Evolutionary conservation across 805 yeast genomes (phyloP).

Genomic region (Metschnikowia drakensbergensis): DNA sequence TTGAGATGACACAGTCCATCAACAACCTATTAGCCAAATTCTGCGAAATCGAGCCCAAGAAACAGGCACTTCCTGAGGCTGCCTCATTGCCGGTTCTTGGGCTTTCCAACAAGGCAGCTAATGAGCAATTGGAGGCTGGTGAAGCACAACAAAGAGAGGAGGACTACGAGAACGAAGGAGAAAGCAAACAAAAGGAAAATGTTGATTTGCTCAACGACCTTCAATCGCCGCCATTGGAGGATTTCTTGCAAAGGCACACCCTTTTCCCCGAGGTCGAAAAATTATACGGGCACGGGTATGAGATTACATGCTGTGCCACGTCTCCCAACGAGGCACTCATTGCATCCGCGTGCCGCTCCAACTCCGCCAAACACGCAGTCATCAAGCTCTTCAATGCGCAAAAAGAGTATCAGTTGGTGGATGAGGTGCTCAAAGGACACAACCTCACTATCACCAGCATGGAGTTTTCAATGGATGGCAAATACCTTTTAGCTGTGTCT

Average conservation of each 20-base stretch:
- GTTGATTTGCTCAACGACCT: conserved; percentile 48
- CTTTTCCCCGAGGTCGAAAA: conserved; percentile 95
- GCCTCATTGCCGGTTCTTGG: conserved; percentile 94
- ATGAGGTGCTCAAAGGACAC: conserved; percentile 57
- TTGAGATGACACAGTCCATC: conserved; percentile 81
- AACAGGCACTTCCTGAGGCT: conserved; percentile 57
- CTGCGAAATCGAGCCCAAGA: conserved; percentile 38
- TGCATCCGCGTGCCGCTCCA: conserved; percentile 92
- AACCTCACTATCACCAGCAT: conserved; percentile 81
- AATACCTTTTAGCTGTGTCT: conserved; percentile 68
- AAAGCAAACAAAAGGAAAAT: conserved; percentile 40
- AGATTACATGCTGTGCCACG: conserved; percentile 73
- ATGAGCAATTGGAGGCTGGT: conserved; percentile 42
- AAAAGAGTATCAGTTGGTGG: conserved; percentile 50
- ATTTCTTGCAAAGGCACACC: conserved; percentile 84
- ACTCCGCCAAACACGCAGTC: conserved; percentile 78
- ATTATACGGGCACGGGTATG: conserved; percentile 96
- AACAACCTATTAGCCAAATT: conserved; percentile 55
- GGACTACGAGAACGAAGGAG: conserved; percentile 32
- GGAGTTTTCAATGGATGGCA: conserved; percentile 66
- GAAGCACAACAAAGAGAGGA: conserved; percentile 36
- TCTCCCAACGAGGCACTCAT: conserved; percentile 59
- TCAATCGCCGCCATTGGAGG: conserved; percentile 65
- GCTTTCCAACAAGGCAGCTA: conserved; percentile 82
- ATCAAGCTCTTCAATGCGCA: conserved; percentile 66